These are phyloP conservation scores for Fusarium virguliforme DNA, from an alignment of 2,329 filamentous ascomycete species.

Conservation along the genomic window DNA sequence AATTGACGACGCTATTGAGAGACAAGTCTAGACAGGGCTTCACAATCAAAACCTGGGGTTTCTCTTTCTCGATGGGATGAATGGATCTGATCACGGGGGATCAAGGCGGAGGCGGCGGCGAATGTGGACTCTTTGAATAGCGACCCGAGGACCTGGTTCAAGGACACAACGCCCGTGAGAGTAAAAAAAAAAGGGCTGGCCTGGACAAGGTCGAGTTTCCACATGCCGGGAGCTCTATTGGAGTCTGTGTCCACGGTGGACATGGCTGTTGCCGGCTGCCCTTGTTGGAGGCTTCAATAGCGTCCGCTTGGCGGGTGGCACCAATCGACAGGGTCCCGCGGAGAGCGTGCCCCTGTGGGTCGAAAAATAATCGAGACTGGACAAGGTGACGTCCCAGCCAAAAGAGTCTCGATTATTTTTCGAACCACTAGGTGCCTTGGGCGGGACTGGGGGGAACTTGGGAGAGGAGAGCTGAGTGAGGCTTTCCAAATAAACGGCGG, in stretches of 20 bases:
- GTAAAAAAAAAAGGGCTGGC: neutral
- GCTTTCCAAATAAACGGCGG: conserved; percentile 7
- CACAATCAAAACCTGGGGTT: conserved; percentile 21
- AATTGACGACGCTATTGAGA: neutral
- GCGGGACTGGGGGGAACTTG: conserved; percentile 16
- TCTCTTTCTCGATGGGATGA: conserved; percentile 24
- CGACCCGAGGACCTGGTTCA: conserved; percentile 26
- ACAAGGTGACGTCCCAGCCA: no score
- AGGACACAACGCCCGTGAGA: conserved; percentile 16
- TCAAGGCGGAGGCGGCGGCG: conserved; percentile 15
- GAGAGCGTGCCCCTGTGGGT: neutral
- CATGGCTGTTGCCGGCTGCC: conserved; percentile 12
- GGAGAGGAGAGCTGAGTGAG: neutral
- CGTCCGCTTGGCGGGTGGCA: conserved; percentile 3
- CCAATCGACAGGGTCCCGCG: neutral
- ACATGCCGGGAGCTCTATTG: conserved; percentile 21
- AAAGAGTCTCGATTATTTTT: no score
- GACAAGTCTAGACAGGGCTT: conserved; percentile 25
- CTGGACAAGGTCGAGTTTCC: conserved; percentile 20
- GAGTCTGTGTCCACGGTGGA: conserved; percentile 14
- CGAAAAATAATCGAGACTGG: no score
- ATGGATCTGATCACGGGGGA: conserved; percentile 5
- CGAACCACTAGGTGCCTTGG: no score
- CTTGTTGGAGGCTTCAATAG: conserved; percentile 14
- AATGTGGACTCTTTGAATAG: conserved; percentile 31